Evolutionary conservation across 768 basidiomycete genomes (phyloP).

Genomic region (Hebeloma cylindrosporum): DNA sequence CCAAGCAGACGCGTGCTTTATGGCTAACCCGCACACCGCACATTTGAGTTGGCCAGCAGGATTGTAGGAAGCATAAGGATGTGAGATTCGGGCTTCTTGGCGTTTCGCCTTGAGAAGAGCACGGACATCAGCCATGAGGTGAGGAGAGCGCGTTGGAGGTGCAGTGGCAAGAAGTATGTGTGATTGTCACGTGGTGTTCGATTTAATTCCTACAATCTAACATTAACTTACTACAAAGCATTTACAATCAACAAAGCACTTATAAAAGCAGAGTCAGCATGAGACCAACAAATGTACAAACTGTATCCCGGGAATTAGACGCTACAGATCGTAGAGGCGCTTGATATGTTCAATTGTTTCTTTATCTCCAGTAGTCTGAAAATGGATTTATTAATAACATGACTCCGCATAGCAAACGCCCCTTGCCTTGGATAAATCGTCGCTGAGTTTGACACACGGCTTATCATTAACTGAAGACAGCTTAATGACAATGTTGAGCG

Average conservation of each 20-base stretch:
- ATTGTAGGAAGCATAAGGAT: constrained; percentile 72
- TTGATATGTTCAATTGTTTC: constrained; percentile 63
- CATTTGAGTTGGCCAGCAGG: constrained; percentile 70
- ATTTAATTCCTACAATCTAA: no score
- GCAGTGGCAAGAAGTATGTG: no score
- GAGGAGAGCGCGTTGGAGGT: background rate
- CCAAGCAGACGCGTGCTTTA: constrained; percentile 85
- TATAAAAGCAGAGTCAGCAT: no score
- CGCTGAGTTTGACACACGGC: constrained; percentile 91
- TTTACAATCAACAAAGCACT: no score
- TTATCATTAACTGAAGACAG: constrained; percentile 69
- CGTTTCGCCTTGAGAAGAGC: constrained; percentile 83
- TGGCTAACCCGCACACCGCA: constrained; percentile 53
- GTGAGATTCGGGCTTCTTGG: constrained; percentile 68
- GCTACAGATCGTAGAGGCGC: constrained; percentile 36
- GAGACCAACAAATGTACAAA: background rate
- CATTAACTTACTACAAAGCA: no score
- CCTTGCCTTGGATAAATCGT: constrained; percentile 75
- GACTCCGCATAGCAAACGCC: background rate
- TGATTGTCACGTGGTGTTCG: no score
- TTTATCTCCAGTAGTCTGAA: constrained; percentile 67
- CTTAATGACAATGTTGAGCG: constrained; percentile 96
- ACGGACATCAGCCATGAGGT: constrained; percentile 75
- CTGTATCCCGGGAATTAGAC: background rate
- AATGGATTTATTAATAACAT: constrained; percentile 3